These are phyloP conservation scores for Tulasnella calospora DNA, from an alignment of 768 basidiomycete genomes.

Conservation along the genomic window DNA sequence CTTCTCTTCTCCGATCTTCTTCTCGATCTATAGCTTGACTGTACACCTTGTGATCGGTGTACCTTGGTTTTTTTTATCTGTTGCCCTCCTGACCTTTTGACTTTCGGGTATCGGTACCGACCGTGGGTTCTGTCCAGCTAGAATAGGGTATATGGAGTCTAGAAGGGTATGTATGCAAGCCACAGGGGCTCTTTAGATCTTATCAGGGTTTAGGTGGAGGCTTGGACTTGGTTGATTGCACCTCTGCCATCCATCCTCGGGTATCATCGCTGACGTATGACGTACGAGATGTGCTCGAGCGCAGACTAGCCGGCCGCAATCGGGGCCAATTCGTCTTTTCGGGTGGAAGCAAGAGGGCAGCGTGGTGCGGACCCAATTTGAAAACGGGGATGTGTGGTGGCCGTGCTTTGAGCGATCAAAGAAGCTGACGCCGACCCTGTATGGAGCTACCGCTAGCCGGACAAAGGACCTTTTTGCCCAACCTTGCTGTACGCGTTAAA, in stretches of 20 bases:
- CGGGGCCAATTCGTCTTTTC: background rate
- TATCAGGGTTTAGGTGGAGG: background rate
- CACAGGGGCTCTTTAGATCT: background rate
- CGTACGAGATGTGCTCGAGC: background rate
- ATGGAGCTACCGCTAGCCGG: background rate
- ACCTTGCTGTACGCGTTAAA: background rate
- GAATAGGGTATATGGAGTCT: background rate
- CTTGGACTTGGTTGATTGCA: background rate
- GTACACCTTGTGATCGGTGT: too few relatives aligned
- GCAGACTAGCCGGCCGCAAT: background rate
- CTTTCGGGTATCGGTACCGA: background rate
- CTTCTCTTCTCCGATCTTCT: background rate
- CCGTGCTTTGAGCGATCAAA: background rate
- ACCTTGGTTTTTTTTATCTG: too few relatives aligned
- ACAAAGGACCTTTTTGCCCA: background rate
- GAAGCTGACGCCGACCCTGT: background rate
- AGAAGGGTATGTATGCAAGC: background rate
- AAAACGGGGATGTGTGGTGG: background rate
- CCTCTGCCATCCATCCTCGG: background rate
- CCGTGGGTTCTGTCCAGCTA: background rate
- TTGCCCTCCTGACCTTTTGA: background rate
- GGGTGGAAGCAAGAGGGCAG: background rate
- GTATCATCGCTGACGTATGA: background rate
- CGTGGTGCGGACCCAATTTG: background rate
- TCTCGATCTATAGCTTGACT: too few relatives aligned